Percentiles rank a stretch among this genome's conserved stretches.
phyloP scores from a whole-genome alignment of 202 grass and related monocot species.

The Hordeum pubiflorum region DNA sequence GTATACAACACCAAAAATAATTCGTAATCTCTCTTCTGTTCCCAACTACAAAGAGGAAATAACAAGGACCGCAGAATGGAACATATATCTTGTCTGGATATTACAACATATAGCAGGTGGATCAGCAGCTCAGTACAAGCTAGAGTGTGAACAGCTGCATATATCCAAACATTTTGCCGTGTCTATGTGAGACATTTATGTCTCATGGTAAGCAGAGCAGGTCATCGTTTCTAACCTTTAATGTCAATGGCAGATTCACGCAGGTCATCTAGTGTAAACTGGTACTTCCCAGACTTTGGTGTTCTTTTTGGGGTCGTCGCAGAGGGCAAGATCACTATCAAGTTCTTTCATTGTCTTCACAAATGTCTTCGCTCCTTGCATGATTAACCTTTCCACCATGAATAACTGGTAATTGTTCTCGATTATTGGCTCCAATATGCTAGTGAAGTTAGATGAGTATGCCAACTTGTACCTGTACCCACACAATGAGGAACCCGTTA shows the following conservation, averaged over 20 bases:
- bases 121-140: conserved; percentile 11
- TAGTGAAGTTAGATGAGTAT: conserved; percentile 78
- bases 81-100: neutral
- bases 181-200: conserved; percentile 24
- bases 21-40: neutral
- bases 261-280: conserved; percentile 45
- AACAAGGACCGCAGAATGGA: neutral
- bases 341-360: conserved; percentile 95
- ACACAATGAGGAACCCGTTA: neutral
- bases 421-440: conserved; percentile 60
- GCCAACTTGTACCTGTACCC: conserved; percentile 62
- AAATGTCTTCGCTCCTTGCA: conserved; percentile 68
- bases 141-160: neutral
- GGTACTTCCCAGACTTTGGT: conserved; percentile 73
- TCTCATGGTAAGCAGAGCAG: neutral
- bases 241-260: conserved; percentile 4
- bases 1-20: neutral
- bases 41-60: neutral
- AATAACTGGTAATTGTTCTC: conserved; percentile 90
- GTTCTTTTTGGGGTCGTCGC: conserved; percentile 82
- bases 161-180: neutral
- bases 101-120: conserved; percentile 9
- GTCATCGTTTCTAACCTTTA: neutral
- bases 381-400: conserved; percentile 85
- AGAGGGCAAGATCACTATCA: conserved; percentile 65